A percentile compares a stretch with the other conserved stretches of the same genome.
phyloP scores from a whole-genome alignment of 2,329 filamentous ascomycete species.

The Lasiodiplodia theobromae region DNA sequence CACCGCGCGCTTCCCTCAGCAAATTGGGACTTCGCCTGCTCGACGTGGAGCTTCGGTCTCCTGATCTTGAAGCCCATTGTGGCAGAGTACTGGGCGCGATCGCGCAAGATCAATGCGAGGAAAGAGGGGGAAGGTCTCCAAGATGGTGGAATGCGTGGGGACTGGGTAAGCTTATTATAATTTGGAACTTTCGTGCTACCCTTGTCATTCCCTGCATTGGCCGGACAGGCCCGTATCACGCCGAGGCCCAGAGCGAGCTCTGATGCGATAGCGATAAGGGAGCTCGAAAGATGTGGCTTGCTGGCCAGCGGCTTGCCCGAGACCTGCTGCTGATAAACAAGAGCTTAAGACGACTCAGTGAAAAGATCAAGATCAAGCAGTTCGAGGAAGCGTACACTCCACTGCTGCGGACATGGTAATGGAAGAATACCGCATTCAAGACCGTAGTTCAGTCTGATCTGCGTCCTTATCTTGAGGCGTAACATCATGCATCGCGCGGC shows the following conservation, averaged over 20 bases:
- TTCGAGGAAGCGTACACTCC: background rate
- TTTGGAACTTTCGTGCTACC: background rate
- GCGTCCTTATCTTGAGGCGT: slow-evolving; percentile 5
- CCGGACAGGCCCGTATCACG: slow-evolving; percentile 10
- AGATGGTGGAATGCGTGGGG: background rate
- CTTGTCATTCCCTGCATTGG: slow-evolving; percentile 9
- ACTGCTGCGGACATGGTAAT: no score
- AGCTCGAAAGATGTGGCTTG: slow-evolving; percentile 7
- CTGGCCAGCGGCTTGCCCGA: background rate
- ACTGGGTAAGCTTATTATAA: slow-evolving; percentile 18
- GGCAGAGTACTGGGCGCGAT: background rate
- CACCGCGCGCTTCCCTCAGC: slow-evolving; percentile 42
- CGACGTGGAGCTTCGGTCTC: slow-evolving; percentile 52
- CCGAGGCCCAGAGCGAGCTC: slow-evolving; percentile 7
- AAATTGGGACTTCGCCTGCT: slow-evolving; percentile 56
- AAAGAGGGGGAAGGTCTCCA: background rate
- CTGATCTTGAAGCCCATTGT: slow-evolving; percentile 10
- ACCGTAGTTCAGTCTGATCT: background rate
- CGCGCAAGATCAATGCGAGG: background rate
- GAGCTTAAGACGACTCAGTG: background rate
- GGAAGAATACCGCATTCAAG: background rate
- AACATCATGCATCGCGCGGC: background rate
- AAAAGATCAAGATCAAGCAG: background rate
- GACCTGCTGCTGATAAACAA: background rate
- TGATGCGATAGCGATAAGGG: slow-evolving; percentile 22